Percentiles rank a stretch among this genome's conserved stretches.
Conservation (phyloP, 176 grass and related monocot species). For the Carex scoparia region DNA sequence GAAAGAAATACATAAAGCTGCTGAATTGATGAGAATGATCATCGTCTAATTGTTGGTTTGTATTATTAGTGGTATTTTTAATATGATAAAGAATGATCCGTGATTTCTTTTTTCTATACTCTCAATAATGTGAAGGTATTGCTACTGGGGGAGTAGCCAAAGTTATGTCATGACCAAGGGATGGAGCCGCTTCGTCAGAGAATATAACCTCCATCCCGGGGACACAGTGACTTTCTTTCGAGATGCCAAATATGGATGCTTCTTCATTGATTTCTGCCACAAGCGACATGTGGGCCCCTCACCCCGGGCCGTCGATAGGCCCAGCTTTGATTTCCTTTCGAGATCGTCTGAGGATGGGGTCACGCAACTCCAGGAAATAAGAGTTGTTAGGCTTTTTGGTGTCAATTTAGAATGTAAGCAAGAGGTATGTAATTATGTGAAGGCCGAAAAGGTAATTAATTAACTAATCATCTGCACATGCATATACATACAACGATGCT, state of each 20-base stretch:
- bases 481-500: background rate
- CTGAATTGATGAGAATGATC: background rate
- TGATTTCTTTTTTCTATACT: background rate
- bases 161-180: constrained; percentile 81
- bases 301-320: background rate
- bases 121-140: constrained; percentile 34
- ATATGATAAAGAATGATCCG: background rate
- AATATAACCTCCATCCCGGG: constrained; percentile 43
- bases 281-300: background rate
- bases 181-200: constrained; percentile 67
- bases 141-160: constrained; percentile 75
- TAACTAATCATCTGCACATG: background rate
- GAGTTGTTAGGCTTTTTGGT: constrained; percentile 61
- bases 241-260: background rate
- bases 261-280: constrained; percentile 19
- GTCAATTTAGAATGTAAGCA: constrained; percentile 46
- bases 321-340: constrained; percentile 6
- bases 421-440: background rate
- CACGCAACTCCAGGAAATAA: background rate
- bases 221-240: constrained; percentile 59
- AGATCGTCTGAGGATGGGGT: background rate
- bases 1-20: background rate
- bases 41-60: background rate
- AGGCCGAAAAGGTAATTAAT: background rate
- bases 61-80: background rate